A percentile compares a stretch with the other conserved stretches of the same genome.
Conservation (phyloP, 352 stramenopile species). For the Pythium phragmitis region DNA sequence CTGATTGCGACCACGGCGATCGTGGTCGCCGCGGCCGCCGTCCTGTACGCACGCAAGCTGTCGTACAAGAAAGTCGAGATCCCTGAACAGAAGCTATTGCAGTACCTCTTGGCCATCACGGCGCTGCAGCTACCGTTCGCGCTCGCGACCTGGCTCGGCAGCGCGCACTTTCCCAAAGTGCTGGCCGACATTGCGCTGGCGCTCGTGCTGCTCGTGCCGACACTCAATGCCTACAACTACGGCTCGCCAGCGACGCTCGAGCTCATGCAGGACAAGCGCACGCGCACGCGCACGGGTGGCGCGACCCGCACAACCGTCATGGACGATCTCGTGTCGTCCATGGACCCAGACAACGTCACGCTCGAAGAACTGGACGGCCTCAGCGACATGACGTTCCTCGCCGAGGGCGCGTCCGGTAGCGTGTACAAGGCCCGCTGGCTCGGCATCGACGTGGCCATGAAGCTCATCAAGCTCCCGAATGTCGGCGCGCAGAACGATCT, state of each 20-base stretch:
- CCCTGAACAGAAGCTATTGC: constrained; percentile 45
- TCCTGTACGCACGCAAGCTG: constrained; percentile 28
- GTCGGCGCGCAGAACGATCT: constrained; percentile 45
- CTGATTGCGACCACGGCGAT: constrained; percentile 28
- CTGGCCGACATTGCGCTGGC: constrained; percentile 39
- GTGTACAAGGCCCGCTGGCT: constrained; percentile 74
- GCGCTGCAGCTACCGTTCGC: constrained; percentile 50
- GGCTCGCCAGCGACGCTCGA: constrained; percentile 24
- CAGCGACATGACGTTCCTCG: constrained; percentile 53
- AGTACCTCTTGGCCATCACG: constrained; percentile 48
- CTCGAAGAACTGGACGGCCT: constrained; percentile 62
- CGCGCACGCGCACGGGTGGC: constrained; percentile 26
- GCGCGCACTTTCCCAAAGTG: constrained; percentile 26
- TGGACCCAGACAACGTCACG: constrained; percentile 41
- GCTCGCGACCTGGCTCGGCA: constrained; percentile 36
- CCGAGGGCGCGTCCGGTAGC: constrained; percentile 56
- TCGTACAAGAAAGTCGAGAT: constrained; percentile 14
- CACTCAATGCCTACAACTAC: constrained; percentile 59
- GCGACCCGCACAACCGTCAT: constrained; percentile 23
- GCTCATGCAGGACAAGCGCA: constrained; percentile 25
- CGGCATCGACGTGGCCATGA: constrained; percentile 72
- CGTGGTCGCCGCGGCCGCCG: constrained; percentile 21
- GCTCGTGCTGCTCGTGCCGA: constrained; percentile 45
- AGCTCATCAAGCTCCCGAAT: constrained; percentile 68
- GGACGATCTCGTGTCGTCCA: constrained; percentile 45